Evolutionary conservation across 2,329 filamentous ascomycete species (phyloP).

Genomic region (Gaeumannomyces sp.): DNA sequence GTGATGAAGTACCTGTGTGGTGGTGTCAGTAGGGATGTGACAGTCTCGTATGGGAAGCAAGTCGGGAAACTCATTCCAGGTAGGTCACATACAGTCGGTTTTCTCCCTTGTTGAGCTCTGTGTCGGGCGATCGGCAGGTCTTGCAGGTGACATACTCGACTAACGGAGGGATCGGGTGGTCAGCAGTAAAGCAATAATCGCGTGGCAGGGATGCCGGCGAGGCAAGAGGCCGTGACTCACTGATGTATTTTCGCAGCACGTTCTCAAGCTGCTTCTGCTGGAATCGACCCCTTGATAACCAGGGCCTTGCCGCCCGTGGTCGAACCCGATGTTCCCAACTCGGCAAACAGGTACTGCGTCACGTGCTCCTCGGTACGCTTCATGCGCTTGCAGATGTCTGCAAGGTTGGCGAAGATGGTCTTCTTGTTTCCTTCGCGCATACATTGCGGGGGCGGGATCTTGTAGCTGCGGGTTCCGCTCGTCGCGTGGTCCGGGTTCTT

Average conservation of each 20-base stretch:
- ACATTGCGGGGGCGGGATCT: conserved; percentile 97
- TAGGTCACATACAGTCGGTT: conserved; percentile 66
- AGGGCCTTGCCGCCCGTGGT: conserved; percentile 88
- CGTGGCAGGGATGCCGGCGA: background rate
- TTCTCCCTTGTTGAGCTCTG: conserved; percentile 96
- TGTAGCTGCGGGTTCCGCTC: conserved; percentile 89
- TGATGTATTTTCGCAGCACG: conserved; percentile 90
- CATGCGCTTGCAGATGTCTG: conserved; percentile 98
- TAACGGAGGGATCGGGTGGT: conserved; percentile 26
- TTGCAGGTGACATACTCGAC: conserved; percentile 99
- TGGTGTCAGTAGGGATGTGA: background rate
- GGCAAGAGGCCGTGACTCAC: conserved; percentile 42
- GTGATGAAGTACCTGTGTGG: conserved; percentile 71
- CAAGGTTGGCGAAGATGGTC: conserved; percentile 98
- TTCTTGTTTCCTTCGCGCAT: conserved; percentile 99
- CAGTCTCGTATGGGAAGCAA: background rate
- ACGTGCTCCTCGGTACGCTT: conserved; percentile 98
- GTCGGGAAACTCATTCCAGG: no score
- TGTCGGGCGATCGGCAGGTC: conserved; percentile 91
- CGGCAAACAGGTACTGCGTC: conserved; percentile 92
- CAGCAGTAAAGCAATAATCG: conserved; percentile 18
- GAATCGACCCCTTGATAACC: conserved; percentile 97
- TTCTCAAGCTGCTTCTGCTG: conserved; percentile 99
- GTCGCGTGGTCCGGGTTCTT: conserved; percentile 95
- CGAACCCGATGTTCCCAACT: conserved; percentile 94